Evolutionary conservation across 768 basidiomycete species (phyloP).

Genomic region (Tylopilus cervinicoccineus): DNA sequence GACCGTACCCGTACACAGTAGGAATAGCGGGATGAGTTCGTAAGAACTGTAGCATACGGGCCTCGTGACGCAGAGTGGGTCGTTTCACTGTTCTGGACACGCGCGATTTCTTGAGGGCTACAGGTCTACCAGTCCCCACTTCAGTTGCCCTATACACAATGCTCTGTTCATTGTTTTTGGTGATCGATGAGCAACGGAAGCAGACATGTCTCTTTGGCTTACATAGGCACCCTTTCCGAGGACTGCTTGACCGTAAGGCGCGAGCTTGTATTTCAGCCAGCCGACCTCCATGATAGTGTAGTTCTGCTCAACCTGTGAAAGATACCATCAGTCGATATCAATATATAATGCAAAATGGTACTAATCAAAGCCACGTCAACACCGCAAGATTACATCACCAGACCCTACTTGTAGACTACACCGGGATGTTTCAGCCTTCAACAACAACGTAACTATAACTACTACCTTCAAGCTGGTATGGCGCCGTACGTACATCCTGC

Average conservation of each 20-base stretch:
- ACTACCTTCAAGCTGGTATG: too few relatives aligned
- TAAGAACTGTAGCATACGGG: background rate
- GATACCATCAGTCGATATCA: too few relatives aligned
- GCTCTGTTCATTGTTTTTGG: background rate
- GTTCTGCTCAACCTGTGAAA: too few relatives aligned
- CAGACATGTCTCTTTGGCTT: background rate
- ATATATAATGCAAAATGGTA: too few relatives aligned
- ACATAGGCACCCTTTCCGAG: slow-evolving; percentile 1
- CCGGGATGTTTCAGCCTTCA: too few relatives aligned
- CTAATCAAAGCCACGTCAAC: too few relatives aligned
- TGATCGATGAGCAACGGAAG: background rate
- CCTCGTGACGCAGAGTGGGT: background rate
- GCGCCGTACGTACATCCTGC: too few relatives aligned
- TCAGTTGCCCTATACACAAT: slow-evolving; percentile 1
- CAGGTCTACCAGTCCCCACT: background rate
- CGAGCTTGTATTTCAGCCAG: background rate
- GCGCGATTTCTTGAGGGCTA: background rate
- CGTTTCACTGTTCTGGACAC: background rate
- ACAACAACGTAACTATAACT: too few relatives aligned
- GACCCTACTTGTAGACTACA: too few relatives aligned
- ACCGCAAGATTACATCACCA: too few relatives aligned
- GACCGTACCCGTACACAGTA: background rate
- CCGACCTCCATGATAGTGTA: background rate
- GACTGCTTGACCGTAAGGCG: background rate
- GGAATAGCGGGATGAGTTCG: background rate